Percentiles rank a stretch among this genome's conserved stretches.
phyloP scores from a whole-genome alignment of 352 stramenopile genomes.

The Phytophthora lateralis region DNA sequence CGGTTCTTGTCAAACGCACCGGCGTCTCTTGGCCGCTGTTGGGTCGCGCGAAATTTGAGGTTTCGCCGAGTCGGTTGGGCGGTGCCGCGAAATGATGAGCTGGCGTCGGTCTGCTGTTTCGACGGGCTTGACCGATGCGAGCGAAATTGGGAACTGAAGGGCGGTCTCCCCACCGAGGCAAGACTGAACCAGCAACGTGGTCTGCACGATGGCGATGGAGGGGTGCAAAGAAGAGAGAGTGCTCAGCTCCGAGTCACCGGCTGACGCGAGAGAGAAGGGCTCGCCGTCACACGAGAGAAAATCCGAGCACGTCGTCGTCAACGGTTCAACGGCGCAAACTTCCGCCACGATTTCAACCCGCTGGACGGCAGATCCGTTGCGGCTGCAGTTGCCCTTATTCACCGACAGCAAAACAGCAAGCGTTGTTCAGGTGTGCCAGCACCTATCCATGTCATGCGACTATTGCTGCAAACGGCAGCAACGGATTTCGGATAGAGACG shows the following conservation, averaged over 20 bases:
- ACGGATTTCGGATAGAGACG: not conserved
- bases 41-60: constrained; percentile 28
- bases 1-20: constrained; percentile 34
- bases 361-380: constrained; percentile 3
- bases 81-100: constrained; percentile 22
- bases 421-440: too few relatives aligned
- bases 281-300: constrained; percentile 36
- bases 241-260: constrained; percentile 28
- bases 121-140: constrained; percentile 6
- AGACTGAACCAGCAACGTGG: constrained; percentile 24
- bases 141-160: constrained; percentile 29
- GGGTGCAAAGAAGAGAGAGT: constrained; percentile 32
- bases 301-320: constrained; percentile 21
- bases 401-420: not conserved
- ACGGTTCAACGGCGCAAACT: constrained; percentile 33
- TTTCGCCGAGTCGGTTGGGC: constrained; percentile 23
- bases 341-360: constrained; percentile 23
- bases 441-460: too few relatives aligned
- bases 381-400: not conserved
- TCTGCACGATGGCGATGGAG: constrained; percentile 22
- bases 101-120: constrained; percentile 13
- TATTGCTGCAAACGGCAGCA: not conserved
- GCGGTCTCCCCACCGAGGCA: constrained; percentile 25
- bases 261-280: constrained; percentile 28
- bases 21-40: constrained; percentile 30